Evolutionary conservation across 2,329 filamentous ascomycete species (phyloP), one percentile per base, ranked within the genome.

Genomic region (Karstenula rhodostoma): DNA sequence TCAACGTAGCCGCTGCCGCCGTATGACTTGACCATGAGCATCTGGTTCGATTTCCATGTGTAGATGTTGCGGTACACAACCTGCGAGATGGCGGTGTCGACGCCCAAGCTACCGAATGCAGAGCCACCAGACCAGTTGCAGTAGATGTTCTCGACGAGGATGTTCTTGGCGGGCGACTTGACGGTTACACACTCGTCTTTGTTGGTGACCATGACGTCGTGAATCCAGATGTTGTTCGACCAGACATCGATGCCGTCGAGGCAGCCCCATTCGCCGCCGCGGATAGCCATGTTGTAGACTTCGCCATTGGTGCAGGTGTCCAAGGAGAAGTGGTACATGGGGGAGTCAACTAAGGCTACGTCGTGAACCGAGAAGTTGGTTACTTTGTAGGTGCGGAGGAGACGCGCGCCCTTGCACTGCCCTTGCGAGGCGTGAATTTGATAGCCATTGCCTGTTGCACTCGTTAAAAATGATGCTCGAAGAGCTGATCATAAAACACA

Each of bases 11-110:
- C 86, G 58, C 72, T 80, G 40, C 86, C 86, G 44, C 86, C 86
- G 66, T 87, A 85, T 56, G 81, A 84, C 74, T 88, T 89, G 78
- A 88, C 83, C 84, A 87, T 86, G 74, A 83, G 82, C 85, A 88
- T 87, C 68, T 88, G 84, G 78, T 88, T 88, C 10, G 82, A 84
- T n/a, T 80, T 77, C 75, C 80, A 82, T 32, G 85, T 87, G 77
- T 88, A 88, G 62, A 88, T 70, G 68, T 87, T 86, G 66, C 78
- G 77, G 77, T 87, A 88, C 29, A 77, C 72, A 60, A 88, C 79
- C 60, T 85, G 76, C 42, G 81, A 82, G 69, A 87, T 83, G 60
- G 82, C 78, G 58, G 75, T 83, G 58, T 81, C 79, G 13, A 76
- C 73, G 6, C 79, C 81, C 2, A 89, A 78, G 3, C 84, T 86